phyloP scores from a whole-genome alignment of 495 filamentous ascomycete species.

The Neurospora pannonica region DNA sequence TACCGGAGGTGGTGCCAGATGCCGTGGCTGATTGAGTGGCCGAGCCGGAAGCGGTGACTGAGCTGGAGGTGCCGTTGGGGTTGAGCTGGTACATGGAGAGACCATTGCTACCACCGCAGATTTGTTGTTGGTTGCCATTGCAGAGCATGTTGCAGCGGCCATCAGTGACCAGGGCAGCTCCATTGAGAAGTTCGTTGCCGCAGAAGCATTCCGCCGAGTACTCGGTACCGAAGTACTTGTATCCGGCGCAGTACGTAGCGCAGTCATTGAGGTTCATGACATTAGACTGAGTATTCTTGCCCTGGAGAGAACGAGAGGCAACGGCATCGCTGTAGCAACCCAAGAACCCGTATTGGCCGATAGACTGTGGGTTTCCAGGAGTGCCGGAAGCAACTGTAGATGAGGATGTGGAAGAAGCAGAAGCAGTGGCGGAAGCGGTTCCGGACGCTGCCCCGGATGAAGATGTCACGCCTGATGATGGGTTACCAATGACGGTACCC shows the following conservation, averaged over 20 bases:
- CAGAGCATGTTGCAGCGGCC: conserved; percentile 25
- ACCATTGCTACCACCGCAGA: conserved; percentile 17
- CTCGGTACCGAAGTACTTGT: conserved; percentile 24
- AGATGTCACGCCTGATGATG: neutral
- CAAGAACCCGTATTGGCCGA: conserved; percentile 19
- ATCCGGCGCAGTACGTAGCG: conserved; percentile 21
- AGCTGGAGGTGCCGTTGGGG: neutral
- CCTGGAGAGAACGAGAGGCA: conserved; percentile 12
- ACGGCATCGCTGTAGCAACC: conserved; percentile 30
- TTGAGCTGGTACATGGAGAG: conserved; percentile 24
- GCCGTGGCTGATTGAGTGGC: conserved; percentile 3
- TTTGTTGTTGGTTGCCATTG: conserved; percentile 15
- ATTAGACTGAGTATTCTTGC: conserved; percentile 3
- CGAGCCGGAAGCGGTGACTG: conserved; percentile 6
- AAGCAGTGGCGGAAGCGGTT: conserved; percentile 11
- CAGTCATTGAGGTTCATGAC: conserved; percentile 27
- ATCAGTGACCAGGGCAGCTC: conserved; percentile 12
- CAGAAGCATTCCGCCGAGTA: conserved; percentile 29
- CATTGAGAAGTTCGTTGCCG: conserved; percentile 20
- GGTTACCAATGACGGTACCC: conserved; percentile 3
- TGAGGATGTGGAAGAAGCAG: conserved; percentile 20
- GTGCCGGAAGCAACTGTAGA: conserved; percentile 5
- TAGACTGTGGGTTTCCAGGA: conserved; percentile 15
- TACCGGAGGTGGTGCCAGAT: neutral
- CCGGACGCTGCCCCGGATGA: neutral